Percentiles rank a stretch among this genome's conserved stretches.
Evolutionary conservation across 2,329 filamentous ascomycete species (phyloP).

Genomic region (Ophiostoma fasciatum): DNA sequence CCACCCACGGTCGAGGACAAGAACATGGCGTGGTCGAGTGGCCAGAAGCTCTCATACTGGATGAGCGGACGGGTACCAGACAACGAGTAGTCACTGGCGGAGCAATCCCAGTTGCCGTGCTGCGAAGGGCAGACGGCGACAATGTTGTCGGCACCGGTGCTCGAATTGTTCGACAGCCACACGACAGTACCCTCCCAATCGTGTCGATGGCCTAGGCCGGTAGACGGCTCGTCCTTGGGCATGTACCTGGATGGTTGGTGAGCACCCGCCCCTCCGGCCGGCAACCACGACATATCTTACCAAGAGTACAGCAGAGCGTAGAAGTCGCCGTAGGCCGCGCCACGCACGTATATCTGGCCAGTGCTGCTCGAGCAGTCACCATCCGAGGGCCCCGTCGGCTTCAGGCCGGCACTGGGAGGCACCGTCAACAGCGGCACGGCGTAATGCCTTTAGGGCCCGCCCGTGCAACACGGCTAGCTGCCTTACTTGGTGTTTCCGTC

Average conservation of each 20-base stretch:
- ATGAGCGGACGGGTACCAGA: constrained; percentile 22
- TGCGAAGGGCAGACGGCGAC: constrained; percentile 21
- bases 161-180: constrained; percentile 15
- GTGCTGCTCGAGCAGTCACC: constrained; percentile 20
- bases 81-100: not conserved
- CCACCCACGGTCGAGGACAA: constrained; percentile 17
- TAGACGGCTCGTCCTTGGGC: constrained; percentile 27
- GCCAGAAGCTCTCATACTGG: constrained; percentile 20
- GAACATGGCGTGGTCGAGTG: constrained; percentile 19
- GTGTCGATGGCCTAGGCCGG: constrained; percentile 22
- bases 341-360: constrained; percentile 25
- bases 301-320: constrained; percentile 27
- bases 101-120: constrained; percentile 22
- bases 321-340: constrained; percentile 14
- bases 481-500: constrained; percentile 40
- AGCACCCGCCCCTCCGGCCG: too few relatives aligned
- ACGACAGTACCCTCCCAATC: constrained; percentile 26
- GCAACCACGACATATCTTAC: too few relatives aligned
- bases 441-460: too few relatives aligned
- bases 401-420: too few relatives aligned
- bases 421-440: too few relatives aligned
- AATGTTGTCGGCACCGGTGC: constrained; percentile 17
- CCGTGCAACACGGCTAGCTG: too few relatives aligned
- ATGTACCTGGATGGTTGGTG: too few relatives aligned
- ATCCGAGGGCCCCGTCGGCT: too few relatives aligned